phyloP scores from a whole-genome alignment of 768 basidiomycete genomes.

The Lentinus tigrinus region DNA sequence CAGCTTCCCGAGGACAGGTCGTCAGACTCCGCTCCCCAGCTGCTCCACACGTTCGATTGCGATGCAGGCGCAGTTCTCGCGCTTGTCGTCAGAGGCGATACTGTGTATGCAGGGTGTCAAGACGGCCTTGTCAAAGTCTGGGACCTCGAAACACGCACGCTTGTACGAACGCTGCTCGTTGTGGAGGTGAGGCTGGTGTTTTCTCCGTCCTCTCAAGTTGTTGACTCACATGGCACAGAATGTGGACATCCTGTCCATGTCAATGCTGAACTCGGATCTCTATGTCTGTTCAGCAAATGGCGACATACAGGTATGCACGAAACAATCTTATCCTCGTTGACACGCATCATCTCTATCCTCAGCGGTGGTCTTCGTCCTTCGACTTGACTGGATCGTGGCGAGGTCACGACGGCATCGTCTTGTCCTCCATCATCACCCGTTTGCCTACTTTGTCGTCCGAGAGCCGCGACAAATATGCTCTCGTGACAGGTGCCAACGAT shows the following conservation, averaged over 20 bases:
- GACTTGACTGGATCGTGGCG: conserved; percentile 82
- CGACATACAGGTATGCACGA: conserved; percentile 57
- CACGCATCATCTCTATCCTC: background rate
- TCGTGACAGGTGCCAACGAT: conserved; percentile 86
- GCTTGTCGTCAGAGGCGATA: conserved; percentile 69
- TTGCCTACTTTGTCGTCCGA: background rate
- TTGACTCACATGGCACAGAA: conserved; percentile 38
- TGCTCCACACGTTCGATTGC: conserved; percentile 69
- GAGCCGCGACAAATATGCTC: conserved; percentile 30
- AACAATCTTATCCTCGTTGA: background rate
- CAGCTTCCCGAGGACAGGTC: conserved; percentile 37
- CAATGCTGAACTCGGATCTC: conserved; percentile 57
- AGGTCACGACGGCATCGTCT: conserved; percentile 78
- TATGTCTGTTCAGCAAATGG: conserved; percentile 54
- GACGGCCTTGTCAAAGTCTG: conserved; percentile 90
- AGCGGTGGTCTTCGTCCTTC: conserved; percentile 85
- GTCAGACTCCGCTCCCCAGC: conserved; percentile 35
- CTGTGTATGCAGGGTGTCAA: conserved; percentile 91
- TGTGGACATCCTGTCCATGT: conserved; percentile 80
- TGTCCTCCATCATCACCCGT: conserved; percentile 69
- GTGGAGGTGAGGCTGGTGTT: conserved; percentile 55
- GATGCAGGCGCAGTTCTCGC: conserved; percentile 81
- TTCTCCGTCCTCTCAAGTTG: background rate
- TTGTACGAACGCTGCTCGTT: conserved; percentile 83
- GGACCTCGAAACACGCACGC: conserved; percentile 86